phyloP scores from a whole-genome alignment of 139 green algal species.

The Parachlorella kessleri region DNA sequence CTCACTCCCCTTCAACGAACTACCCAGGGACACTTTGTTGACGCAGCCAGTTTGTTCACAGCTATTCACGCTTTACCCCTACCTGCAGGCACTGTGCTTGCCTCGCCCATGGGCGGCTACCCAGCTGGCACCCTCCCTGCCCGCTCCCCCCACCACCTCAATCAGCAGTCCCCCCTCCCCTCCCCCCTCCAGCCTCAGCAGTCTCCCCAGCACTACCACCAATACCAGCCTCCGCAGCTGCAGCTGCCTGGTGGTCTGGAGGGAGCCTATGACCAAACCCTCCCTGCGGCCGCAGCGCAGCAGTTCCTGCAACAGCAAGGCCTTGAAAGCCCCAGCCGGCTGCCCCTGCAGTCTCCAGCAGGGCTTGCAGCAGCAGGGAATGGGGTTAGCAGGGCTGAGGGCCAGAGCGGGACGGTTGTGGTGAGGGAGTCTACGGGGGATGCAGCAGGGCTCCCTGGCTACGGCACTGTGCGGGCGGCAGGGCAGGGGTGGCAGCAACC shows the following conservation, averaged over 20 bases:
- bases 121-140: neutral
- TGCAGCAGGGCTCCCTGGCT: neutral
- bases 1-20: no score
- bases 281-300: slow-evolving; percentile 12
- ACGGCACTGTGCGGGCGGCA: neutral
- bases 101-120: no score
- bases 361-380: no score
- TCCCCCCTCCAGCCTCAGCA: neutral
- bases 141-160: neutral
- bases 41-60: no score
- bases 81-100: no score
- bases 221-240: neutral
- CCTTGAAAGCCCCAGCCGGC: neutral
- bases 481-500: no score
- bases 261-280: slow-evolving; percentile 4
- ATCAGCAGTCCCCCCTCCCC: neutral
- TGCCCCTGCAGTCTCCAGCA: no score
- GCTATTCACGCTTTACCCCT: no score
- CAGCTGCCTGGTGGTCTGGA: neutral
- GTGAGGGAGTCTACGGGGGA: slow-evolving; percentile 15
- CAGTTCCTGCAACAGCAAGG: neutral
- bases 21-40: no score
- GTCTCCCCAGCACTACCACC: no score
- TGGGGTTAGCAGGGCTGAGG: no score
- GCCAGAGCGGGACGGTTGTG: slow-evolving; percentile 35